A percentile compares a stretch with the other conserved stretches of the same genome.
These are phyloP conservation scores for Calonectria hongkongensis DNA, from an alignment of 2,329 filamentous ascomycete species.

Conservation along the genomic window DNA sequence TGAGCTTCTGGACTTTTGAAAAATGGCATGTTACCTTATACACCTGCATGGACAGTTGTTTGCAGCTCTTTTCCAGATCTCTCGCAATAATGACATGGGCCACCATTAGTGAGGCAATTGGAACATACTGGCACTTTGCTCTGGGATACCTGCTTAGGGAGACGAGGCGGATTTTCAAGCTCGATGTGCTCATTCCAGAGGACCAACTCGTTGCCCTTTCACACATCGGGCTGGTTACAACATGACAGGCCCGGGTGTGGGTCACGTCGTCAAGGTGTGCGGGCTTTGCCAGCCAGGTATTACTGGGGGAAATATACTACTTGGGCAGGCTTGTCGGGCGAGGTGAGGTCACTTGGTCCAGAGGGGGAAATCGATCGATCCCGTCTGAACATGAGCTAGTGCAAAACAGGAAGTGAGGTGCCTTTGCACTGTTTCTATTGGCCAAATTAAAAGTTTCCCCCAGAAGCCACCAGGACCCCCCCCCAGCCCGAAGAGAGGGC, in stretches of 20 bases:
- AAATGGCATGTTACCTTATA: neutral
- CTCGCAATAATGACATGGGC: neutral
- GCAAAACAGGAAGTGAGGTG: constrained; percentile 41
- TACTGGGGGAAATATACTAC: constrained; percentile 5
- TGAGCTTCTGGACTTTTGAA: neutral
- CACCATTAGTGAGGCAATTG: constrained; percentile 1
- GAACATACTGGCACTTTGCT: neutral
- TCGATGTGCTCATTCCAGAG: constrained; percentile 18
- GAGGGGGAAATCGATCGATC: constrained; percentile 53
- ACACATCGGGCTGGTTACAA: constrained; percentile 7
- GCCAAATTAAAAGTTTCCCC: constrained; percentile 41
- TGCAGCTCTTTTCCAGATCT: neutral
- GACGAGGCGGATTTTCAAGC: constrained; percentile 12
- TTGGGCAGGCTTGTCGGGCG: constrained; percentile 17
- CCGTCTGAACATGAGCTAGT: constrained; percentile 49
- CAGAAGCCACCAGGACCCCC: constrained; percentile 34
- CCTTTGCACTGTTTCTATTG: constrained; percentile 39
- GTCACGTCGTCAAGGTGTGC: neutral
- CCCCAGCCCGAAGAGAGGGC: constrained; percentile 10
- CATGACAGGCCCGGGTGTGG: constrained; percentile 17
- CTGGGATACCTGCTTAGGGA: neutral
- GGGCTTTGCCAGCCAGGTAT: constrained; percentile 18
- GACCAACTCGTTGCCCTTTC: constrained; percentile 9
- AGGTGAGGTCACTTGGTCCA: constrained; percentile 37
- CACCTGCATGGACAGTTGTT: neutral